Evolutionary conservation across 2,329 filamentous ascomycete species (phyloP).

Genomic region (Aspergillus sojae): DNA sequence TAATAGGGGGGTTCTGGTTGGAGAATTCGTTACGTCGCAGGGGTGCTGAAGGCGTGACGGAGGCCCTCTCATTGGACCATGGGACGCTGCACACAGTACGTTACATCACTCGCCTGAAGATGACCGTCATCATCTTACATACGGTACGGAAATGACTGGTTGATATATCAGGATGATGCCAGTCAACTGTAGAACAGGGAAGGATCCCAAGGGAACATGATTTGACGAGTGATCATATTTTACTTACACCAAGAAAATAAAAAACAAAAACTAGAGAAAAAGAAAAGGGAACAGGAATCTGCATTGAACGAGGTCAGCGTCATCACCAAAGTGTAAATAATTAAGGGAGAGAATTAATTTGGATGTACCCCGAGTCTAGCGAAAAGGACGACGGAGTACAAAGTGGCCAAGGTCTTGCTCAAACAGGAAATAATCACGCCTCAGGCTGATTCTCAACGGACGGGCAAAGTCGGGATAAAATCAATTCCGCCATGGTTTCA

Average conservation of each 20-base stretch:
- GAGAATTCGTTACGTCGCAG: background rate
- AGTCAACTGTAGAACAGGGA: background rate
- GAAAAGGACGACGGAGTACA: background rate
- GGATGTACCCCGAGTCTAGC: background rate
- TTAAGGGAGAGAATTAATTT: background rate
- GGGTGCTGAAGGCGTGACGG: background rate
- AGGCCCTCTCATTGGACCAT: background rate
- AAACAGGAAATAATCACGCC: background rate
- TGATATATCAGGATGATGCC: background rate
- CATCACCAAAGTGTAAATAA: background rate
- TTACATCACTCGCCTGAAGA: slow-evolving; percentile 1
- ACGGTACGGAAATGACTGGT: background rate
- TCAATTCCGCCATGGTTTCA: slow-evolving; percentile 14
- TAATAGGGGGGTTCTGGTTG: slow-evolving; percentile 8
- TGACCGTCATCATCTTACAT: background rate
- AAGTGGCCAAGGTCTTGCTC: background rate
- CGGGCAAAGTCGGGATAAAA: slow-evolving; percentile 14
- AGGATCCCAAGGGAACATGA: background rate
- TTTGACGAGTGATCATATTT: background rate
- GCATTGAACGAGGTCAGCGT: background rate
- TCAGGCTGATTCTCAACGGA: background rate
- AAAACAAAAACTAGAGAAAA: background rate
- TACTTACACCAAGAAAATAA: background rate
- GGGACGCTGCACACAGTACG: background rate
- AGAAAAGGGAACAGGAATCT: background rate